These are phyloP conservation scores for Eimeria necatrix DNA, from an alignment of 169 alveolate species.

Conservation along the genomic window DNA sequence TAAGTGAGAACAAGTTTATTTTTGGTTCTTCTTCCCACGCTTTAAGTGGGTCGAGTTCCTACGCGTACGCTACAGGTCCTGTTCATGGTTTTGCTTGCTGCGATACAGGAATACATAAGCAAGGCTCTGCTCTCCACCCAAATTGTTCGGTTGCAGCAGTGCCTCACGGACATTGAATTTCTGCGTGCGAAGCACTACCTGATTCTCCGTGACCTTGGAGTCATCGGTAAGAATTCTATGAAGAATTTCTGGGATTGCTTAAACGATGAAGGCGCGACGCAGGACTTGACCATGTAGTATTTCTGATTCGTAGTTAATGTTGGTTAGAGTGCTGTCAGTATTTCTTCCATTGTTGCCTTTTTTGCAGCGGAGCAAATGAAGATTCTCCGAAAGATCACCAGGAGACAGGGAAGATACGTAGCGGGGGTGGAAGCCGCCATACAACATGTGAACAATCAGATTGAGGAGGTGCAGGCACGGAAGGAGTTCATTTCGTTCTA, in stretches of 20 bases:
- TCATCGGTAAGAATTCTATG: conserved; percentile 8
- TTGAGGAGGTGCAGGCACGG: conserved; percentile 71
- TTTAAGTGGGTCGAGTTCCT: too few relatives aligned
- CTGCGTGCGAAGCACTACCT: conserved; percentile 62
- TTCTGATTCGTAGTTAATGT: neutral
- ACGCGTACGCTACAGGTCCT: too few relatives aligned
- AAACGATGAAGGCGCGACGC: too few relatives aligned
- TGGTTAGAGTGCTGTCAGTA: neutral
- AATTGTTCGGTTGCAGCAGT: conserved; percentile 72
- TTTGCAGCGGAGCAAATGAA: conserved; percentile 68
- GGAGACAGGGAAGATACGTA: conserved; percentile 57
- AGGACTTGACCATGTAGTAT: too few relatives aligned
- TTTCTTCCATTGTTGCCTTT: neutral
- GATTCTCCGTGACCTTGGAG: conserved; percentile 68
- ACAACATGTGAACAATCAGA: conserved; percentile 62
- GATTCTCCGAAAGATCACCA: conserved; percentile 53
- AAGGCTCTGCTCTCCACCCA: conserved; percentile 72
- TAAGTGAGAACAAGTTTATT: too few relatives aligned
- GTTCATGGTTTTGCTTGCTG: neutral
- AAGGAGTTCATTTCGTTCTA: conserved; percentile 55
- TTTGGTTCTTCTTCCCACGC: too few relatives aligned
- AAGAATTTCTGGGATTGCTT: neutral
- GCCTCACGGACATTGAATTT: conserved; percentile 62
- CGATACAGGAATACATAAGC: conserved; percentile 66
- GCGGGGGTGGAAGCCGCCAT: conserved; percentile 69